Base-by-base conservation (phyloP, 2,329 filamentous ascomycete genomes). In the Colletotrichum sp. region DNA sequence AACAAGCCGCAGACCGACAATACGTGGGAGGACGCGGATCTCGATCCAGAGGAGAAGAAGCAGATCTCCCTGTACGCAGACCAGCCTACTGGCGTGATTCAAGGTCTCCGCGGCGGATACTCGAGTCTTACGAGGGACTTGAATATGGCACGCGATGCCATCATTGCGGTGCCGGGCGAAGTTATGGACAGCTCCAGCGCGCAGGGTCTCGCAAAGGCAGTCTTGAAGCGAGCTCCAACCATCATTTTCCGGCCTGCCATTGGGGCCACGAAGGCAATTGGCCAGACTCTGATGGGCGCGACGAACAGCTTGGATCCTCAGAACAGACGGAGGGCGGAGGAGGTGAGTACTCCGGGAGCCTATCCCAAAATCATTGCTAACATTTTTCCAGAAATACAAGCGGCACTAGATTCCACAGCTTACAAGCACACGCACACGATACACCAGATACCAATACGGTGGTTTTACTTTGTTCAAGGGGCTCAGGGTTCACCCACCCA, bases 151-250 rank as follows among this genome's bases (percentile, higher is more conserved):
- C 90, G 93, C 72, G 96, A 99, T 85, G 97, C 96, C 12, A 95
- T 99, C 74, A 96, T 99, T 80, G 97, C 96, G 2, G 95, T 99
- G 30, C 96, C 97, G 1, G 95, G 94, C 0, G 96, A 99, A 83
- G 92, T 98, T 1, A 93, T 98, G 89, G 96, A 98, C 81, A 96
- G 94, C 80, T 91, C 92, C 26, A 96, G 92, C 75, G 96, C 96
- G 1, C 92, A 93, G 57, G 95, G 95, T 3, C 95, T 95, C 2
- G 95, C 95, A 16, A 92, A 89, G 81, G 96, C 94, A 2, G 92
- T 99, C 21, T 89, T 93, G 76, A 93, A 91, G 83, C 92, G 95
- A 79, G 96, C 96, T 34, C 97, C 97, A n/a, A 98, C 96, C 0
- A 95, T 99, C 24, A 94, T 99, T 68, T 92, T 99, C 79, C 89